Conservation (phyloP, 1,284 basidiomycete genomes). For the Trichosporon ovoides region DNA sequence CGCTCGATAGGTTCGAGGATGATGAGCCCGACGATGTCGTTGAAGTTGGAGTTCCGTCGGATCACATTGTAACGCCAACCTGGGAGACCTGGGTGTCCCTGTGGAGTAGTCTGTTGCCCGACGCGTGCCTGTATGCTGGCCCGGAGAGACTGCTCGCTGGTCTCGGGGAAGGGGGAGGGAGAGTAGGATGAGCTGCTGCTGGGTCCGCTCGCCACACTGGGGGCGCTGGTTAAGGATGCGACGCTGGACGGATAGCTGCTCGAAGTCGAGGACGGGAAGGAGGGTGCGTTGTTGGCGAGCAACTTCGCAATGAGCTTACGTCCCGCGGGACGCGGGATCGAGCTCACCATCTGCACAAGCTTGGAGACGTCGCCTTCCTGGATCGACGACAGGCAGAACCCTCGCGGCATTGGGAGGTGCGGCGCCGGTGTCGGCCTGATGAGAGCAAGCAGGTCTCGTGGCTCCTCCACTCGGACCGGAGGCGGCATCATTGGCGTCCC, state of each 20-base stretch:
- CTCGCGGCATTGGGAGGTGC: not conserved
- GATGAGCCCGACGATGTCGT: conserved; percentile 1
- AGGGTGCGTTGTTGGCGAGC: not conserved
- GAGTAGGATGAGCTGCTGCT: not conserved
- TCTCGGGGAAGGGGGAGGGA: not conserved
- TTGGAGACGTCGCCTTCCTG: not conserved
- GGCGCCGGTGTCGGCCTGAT: not conserved
- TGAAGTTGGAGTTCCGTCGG: not conserved
- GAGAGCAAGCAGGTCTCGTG: not conserved
- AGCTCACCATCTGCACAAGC: not conserved
- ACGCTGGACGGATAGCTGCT: not conserved
- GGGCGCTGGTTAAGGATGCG: not conserved
- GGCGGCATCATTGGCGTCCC: not conserved
- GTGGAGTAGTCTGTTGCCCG: not conserved
- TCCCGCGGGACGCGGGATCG: not conserved
- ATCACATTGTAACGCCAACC: not conserved
- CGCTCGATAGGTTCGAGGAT: not conserved
- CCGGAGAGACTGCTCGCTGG: not conserved
- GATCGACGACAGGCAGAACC: not conserved
- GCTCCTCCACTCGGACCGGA: not conserved
- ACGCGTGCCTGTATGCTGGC: not conserved
- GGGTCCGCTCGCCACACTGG: not conserved
- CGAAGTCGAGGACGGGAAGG: not conserved
- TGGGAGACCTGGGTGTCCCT: not conserved
- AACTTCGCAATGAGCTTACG: conserved; percentile 2